Base-by-base conservation (phyloP, 306 rosid species). In the Trifolium fragiferum region DNA sequence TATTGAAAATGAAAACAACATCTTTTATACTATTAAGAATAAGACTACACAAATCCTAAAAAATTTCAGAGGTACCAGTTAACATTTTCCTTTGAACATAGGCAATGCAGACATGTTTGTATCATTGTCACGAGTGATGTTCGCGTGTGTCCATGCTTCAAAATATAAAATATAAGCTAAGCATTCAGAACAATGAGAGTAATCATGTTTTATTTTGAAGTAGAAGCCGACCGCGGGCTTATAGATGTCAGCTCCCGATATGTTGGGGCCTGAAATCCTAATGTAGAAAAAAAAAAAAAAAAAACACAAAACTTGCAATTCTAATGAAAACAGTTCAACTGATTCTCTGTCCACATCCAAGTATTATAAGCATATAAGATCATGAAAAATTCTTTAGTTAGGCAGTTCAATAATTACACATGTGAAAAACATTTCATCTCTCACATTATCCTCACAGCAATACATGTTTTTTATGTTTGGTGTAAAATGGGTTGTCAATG, bases 331-430 rank as follows among this genome's bases (percentile, higher is more conserved):
- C 70, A 65, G 20, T 65, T 47, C 43, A 82, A 55, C 67, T 8
- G 71, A 40, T 59, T 66, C 61, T 70, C 32, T 32, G 64, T 74
- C 66, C 61, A 69, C 38, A 55, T 72, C 50, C 14, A 74, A 57
- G 65, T n/a, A 66, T 54, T 21, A 72, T 46, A 30, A 6, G 72
- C 60, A 12, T 58, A 50, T 41, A 53, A 57, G 68, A 75, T 74
- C 80, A 12, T 11, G 37, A 58, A 13, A 57, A 57, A 23, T 23
- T 23, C 9, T 12, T 12, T 57, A 21, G 37, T 57, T 57, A 9
- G 13, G 61, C 32, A 21, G 15, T 23, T 57, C 10, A 57, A 57
- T 57, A 21, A 25, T 57, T n/a, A 55, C n/a, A 54, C 32, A 20
- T 20, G 72, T 62, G 47, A 18, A 61, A 37, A 64, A 38, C 53